Percentiles rank a stretch among this genome's conserved stretches.
phyloP scores from a whole-genome alignment of 345 rosid species.

The Psidium friedrichsthalianum region DNA sequence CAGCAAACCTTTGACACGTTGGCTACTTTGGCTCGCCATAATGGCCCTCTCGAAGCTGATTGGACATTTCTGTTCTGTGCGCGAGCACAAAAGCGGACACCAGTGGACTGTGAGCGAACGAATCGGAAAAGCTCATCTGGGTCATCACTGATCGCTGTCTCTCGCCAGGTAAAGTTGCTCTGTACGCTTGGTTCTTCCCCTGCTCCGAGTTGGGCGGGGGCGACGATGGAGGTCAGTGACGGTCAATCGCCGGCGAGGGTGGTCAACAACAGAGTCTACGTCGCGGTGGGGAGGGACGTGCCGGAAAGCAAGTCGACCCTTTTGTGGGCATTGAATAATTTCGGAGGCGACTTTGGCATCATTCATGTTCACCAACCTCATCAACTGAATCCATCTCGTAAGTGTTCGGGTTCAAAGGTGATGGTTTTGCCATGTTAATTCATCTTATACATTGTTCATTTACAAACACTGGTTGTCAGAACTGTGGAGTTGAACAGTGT shows the following conservation, averaged over 20 bases:
- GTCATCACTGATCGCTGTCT: not conserved
- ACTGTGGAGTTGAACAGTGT: not conserved
- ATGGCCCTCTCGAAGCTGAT: not conserved
- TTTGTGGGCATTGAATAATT: slow-evolving; percentile 37
- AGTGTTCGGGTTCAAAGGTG: not conserved
- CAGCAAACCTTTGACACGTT: not conserved
- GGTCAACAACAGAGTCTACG: slow-evolving; percentile 33
- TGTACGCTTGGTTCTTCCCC: not conserved
- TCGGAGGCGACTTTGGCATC: slow-evolving; percentile 23
- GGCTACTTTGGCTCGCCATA: not conserved
- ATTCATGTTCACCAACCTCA: slow-evolving; percentile 24
- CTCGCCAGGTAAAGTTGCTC: not conserved
- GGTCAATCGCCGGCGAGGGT: slow-evolving; percentile 14
- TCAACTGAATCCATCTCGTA: not conserved
- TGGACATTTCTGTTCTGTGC: not conserved
- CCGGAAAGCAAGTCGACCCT: slow-evolving; percentile 31
- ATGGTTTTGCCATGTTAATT: not conserved
- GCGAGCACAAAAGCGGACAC: not conserved
- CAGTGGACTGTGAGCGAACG: not conserved
- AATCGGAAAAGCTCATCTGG: not conserved
- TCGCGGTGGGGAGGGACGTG: slow-evolving; percentile 49
- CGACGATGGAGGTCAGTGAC: not conserved
- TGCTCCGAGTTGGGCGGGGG: not conserved
- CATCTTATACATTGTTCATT: not conserved
- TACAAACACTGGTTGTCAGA: not conserved